phyloP scores from a whole-genome alignment of 495 filamentous ascomycete species.

The Aspergillus homomorphus region DNA sequence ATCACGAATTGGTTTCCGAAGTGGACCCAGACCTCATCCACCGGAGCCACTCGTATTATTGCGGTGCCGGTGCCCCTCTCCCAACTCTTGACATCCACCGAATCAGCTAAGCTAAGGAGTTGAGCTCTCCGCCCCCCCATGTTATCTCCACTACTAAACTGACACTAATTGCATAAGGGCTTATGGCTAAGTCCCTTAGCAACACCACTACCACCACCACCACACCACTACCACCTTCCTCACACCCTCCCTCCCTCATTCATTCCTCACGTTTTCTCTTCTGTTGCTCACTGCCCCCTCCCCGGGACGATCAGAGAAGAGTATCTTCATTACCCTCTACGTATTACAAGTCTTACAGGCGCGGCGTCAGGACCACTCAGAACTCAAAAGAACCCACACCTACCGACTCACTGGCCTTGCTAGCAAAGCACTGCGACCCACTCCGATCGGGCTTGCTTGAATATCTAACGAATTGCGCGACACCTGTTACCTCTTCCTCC shows the following conservation, averaged over 20 bases:
- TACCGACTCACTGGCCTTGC: constrained; percentile 4
- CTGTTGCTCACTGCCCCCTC: background rate
- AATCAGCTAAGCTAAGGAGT: constrained; percentile 7
- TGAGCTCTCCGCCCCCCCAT: constrained; percentile 4
- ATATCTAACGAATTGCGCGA: constrained; percentile 25
- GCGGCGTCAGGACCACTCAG: constrained; percentile 7
- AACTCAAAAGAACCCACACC: constrained; percentile 5
- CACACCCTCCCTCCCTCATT: background rate
- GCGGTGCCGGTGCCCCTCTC: background rate
- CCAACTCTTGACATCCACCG: constrained; percentile 2
- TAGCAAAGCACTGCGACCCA: constrained; percentile 7
- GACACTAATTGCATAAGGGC: constrained; percentile 11
- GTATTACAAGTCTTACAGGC: constrained; percentile 1
- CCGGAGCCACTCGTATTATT: constrained; percentile 1
- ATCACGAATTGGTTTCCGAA: constrained; percentile 4
- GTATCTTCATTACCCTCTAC: background rate
- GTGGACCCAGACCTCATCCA: constrained; percentile 6
- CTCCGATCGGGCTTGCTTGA: constrained; percentile 23
- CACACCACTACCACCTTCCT: background rate
- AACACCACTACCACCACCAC: background rate
- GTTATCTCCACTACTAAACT: constrained; percentile 1
- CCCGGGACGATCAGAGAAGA: background rate
- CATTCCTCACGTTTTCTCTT: background rate
- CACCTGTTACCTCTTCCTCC: constrained; percentile 8
- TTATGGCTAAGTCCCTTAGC: constrained; percentile 8